A percentile compares a stretch with the other conserved stretches of the same genome.
phyloP scores from a whole-genome alignment of 495 filamentous ascomycete genomes.

The Eremomyces bilateralis region DNA sequence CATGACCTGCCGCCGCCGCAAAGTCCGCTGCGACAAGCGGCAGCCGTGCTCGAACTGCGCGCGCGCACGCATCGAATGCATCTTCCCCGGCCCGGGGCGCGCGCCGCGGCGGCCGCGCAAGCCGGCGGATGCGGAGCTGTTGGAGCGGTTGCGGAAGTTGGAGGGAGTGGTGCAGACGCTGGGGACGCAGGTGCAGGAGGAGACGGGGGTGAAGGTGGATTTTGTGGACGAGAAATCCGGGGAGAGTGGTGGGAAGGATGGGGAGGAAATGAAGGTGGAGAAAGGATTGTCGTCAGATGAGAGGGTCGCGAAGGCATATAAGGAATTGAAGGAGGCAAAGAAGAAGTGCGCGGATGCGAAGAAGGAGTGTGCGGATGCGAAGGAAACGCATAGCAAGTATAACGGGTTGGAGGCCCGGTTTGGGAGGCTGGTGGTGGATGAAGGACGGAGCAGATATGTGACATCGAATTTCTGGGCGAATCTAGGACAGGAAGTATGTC shows the following conservation, averaged over 20 bases:
- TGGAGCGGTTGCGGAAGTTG: slow-evolving; percentile 54
- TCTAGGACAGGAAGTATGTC: slow-evolving; percentile 56
- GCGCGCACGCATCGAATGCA: slow-evolving; percentile 54
- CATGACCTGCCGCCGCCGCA: slow-evolving; percentile 62
- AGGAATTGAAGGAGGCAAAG: not conserved
- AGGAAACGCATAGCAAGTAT: slow-evolving; percentile 8
- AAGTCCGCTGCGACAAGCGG: slow-evolving; percentile 75
- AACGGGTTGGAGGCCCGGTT: slow-evolving; percentile 39
- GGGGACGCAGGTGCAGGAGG: slow-evolving; percentile 23
- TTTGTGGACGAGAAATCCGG: slow-evolving; percentile 5
- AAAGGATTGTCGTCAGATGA: no score
- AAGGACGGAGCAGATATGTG: slow-evolving; percentile 62
- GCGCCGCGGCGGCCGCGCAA: slow-evolving; percentile 51
- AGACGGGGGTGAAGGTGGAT: slow-evolving; percentile 8
- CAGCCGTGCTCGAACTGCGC: slow-evolving; percentile 69
- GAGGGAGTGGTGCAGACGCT: slow-evolving; percentile 65
- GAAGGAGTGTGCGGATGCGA: not conserved
- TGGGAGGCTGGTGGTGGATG: slow-evolving; percentile 64
- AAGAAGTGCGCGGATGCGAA: not conserved
- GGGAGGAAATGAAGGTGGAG: not conserved
- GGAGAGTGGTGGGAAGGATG: slow-evolving; percentile 7
- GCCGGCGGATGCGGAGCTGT: slow-evolving; percentile 51
- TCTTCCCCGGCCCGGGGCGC: slow-evolving; percentile 65
- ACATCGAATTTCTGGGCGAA: slow-evolving; percentile 81
- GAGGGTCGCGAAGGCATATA: not conserved